These are phyloP conservation scores for Prunus persica DNA, from an alignment of 306 rosid species.

Conservation along the genomic window Prunus_persica_NCBIv2 NC_034015.1:10912001-10912500, in stretches of 20 bases:
- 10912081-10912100: too few species aligned
- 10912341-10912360: constrained; percentile 42
- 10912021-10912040: too few species aligned
- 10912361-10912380: constrained; percentile 40
- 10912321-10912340: not conserved
- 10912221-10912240: not conserved
- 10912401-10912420: constrained; percentile 2
- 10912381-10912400: constrained; percentile 9
- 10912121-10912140: too few species aligned
- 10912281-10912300: not conserved
- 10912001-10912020: too few species aligned
- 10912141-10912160: too few species aligned
- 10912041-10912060: too few species aligned
- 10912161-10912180: too few species aligned
- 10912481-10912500: not conserved
- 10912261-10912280: not conserved
- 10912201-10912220: not conserved
- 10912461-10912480: constrained; percentile 4
- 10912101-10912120: too few species aligned
- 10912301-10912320: constrained; percentile 5
- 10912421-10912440: constrained; percentile 1
- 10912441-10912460: not conserved
- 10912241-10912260: constrained; percentile 4
- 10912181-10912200: constrained; percentile 21
- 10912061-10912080: too few species aligned